Evolutionary conservation across 257 asterid species (phyloP).

Genomic region (Solanum medicagineum): DNA sequence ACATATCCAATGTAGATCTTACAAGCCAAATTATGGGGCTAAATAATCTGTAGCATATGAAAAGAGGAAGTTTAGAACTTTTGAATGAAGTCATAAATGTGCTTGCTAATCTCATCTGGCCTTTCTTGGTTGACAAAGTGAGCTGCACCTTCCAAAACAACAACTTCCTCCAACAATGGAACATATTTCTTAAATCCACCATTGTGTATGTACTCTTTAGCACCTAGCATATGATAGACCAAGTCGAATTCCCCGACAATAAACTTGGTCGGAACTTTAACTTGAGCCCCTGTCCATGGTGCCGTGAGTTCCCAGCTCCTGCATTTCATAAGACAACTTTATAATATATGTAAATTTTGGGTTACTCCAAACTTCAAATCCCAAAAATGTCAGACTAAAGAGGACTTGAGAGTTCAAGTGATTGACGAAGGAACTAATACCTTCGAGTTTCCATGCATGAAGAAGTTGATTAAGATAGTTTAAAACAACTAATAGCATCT

Average conservation of each 20-base stretch:
- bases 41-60: background rate
- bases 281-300: slow-evolving; percentile 14
- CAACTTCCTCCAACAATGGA: slow-evolving; percentile 6
- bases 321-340: background rate
- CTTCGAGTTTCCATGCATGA: background rate
- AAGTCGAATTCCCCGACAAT: slow-evolving; percentile 11
- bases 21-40: background rate
- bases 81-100: slow-evolving; percentile 4
- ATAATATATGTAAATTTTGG: background rate
- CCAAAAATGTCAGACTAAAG: background rate
- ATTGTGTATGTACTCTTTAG: slow-evolving; percentile 9
- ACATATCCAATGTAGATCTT: background rate
- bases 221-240: background rate
- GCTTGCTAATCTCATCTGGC: background rate
- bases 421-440: background rate
- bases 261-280: slow-evolving; percentile 9
- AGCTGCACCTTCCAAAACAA: slow-evolving; percentile 6
- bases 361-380: background rate
- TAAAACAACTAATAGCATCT: background rate
- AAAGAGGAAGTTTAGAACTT: background rate
- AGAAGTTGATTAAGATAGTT: background rate
- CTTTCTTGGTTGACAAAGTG: slow-evolving; percentile 8
- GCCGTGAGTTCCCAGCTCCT: slow-evolving; percentile 14
- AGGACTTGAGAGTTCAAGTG: background rate
- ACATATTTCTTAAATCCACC: slow-evolving; percentile 8